These are phyloP conservation scores for Bryoglossum gracile DNA, from an alignment of 495 filamentous ascomycete genomes.

Conservation along the genomic window DNA sequence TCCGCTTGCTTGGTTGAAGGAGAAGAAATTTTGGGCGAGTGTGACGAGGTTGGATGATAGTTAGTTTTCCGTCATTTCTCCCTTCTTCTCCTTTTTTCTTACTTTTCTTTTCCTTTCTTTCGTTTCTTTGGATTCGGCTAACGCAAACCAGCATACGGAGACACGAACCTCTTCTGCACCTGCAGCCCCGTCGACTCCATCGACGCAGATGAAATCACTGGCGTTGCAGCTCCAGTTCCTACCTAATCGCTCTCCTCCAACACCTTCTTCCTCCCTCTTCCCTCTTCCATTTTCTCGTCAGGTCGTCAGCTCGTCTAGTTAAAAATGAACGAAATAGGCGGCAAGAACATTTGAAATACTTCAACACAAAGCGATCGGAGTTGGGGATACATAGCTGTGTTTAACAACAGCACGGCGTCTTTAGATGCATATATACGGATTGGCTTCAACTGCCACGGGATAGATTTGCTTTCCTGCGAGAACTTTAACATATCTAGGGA, in stretches of 20 bases:
- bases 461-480: no score
- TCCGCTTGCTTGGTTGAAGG: slow-evolving; percentile 73
- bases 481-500: no score
- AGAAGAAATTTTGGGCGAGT: slow-evolving; percentile 98
- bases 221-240: slow-evolving; percentile 24
- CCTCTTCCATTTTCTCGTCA: background rate
- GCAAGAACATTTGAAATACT: no score
- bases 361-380: slow-evolving; percentile 10
- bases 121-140: background rate
- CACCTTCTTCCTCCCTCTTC: background rate
- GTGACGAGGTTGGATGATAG: slow-evolving; percentile 88
- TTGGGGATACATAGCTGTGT: background rate
- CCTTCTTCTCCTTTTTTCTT: no score
- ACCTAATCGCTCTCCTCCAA: slow-evolving; percentile 16
- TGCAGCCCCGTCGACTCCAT: slow-evolving; percentile 70
- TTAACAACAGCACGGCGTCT: slow-evolving; percentile 1
- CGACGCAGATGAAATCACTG: slow-evolving; percentile 27
- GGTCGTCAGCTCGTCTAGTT: no score
- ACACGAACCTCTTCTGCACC: slow-evolving; percentile 91
- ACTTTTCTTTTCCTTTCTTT: no score
- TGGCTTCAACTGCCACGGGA: slow-evolving; percentile 21
- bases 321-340: no score
- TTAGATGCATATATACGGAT: background rate
- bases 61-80: slow-evolving; percentile 35
- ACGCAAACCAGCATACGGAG: slow-evolving; percentile 67